Conservation (phyloP, 768 basidiomycete genomes). For the Phaeotremella fagi region DNA sequence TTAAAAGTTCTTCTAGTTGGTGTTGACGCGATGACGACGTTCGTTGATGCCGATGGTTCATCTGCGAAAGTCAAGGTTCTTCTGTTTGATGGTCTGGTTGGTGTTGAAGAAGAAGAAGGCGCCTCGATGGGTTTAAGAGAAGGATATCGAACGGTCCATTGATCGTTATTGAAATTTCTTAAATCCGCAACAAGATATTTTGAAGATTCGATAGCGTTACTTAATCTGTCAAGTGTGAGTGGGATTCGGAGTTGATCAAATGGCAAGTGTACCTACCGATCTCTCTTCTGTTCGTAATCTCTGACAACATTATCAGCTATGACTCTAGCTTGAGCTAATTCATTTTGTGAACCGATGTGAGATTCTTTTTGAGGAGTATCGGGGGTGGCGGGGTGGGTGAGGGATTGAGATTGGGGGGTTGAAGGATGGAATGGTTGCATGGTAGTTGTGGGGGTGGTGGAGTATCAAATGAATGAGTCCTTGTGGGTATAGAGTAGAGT, state of each 20-base stretch:
- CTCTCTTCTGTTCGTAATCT: constrained; percentile 54
- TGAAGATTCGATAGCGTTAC: constrained; percentile 70
- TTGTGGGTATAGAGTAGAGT: no score
- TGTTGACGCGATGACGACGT: constrained; percentile 58
- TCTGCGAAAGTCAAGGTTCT: constrained; percentile 81
- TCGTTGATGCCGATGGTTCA: constrained; percentile 64
- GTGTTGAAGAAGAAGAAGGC: constrained; percentile 1
- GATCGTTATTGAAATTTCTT: constrained; percentile 71
- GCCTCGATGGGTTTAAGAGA: constrained; percentile 51
- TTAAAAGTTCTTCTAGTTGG: constrained; percentile 52
- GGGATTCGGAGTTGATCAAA: neutral
- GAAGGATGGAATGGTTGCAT: constrained; percentile 41
- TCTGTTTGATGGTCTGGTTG: constrained; percentile 50
- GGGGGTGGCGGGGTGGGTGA: constrained; percentile 20
- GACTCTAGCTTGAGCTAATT: constrained; percentile 25
- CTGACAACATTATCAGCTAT: constrained; percentile 37
- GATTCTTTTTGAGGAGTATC: constrained; percentile 44
- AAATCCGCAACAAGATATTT: constrained; percentile 65
- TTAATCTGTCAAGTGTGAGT: constrained; percentile 54
- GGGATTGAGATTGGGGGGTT: constrained; percentile 11
- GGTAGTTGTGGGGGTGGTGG: neutral
- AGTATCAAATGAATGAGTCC: neutral
- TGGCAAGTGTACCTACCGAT: constrained; percentile 56
- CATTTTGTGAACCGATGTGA: constrained; percentile 28
- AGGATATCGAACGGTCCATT: constrained; percentile 88